Evolutionary conservation across 148 eudicot genomes (phyloP).

Genomic region (Rhododendron mucronatum): DNA sequence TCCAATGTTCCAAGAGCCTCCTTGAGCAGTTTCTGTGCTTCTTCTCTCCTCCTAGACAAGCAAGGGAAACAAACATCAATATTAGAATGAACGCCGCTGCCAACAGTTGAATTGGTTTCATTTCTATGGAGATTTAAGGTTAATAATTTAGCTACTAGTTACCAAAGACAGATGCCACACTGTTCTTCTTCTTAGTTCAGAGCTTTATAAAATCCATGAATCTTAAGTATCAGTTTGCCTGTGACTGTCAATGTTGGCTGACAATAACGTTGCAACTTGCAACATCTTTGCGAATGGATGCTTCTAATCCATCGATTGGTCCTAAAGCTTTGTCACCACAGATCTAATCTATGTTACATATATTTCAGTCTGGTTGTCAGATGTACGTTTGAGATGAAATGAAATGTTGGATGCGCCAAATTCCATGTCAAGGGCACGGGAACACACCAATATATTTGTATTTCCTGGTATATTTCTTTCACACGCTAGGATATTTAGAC

Average conservation of each 20-base stretch:
- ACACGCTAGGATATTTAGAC: neutral
- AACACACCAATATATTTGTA: neutral
- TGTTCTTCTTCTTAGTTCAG: neutral
- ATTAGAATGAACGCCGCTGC: neutral
- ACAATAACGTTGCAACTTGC: neutral
- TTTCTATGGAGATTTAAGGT: neutral
- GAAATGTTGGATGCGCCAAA: neutral
- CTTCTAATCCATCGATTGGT: neutral
- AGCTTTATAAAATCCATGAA: neutral
- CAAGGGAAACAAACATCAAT: neutral
- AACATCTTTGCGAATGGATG: neutral
- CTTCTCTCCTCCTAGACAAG: conserved; percentile 16
- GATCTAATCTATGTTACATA: neutral
- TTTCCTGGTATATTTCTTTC: neutral
- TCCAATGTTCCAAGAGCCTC: conserved; percentile 13
- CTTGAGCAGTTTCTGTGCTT: conserved; percentile 12
- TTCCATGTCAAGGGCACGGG: neutral
- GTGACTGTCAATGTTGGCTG: neutral
- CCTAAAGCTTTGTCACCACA: neutral
- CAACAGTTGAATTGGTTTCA: neutral
- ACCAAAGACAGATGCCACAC: neutral
- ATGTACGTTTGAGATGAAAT: neutral
- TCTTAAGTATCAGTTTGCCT: neutral
- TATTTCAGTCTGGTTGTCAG: neutral
- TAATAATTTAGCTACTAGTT: neutral